Percentiles rank a stretch among this genome's conserved stretches.
Conservation (phyloP, 345 rosid species). For the Ceriops tagal region DNA sequence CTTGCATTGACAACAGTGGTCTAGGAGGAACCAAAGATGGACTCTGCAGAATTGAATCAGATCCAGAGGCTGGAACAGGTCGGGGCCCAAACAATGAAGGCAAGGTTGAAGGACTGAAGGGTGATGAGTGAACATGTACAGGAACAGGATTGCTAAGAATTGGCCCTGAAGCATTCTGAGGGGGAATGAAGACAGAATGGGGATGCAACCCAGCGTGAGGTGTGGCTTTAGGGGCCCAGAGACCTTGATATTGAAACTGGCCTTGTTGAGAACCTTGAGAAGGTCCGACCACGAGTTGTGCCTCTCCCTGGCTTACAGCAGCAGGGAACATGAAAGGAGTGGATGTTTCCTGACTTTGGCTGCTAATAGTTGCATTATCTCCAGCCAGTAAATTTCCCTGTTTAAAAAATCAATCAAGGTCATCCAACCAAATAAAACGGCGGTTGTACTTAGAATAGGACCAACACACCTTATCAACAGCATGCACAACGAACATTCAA, state of each 20-base stretch:
- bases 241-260: constrained; percentile 49
- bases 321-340: constrained; percentile 16
- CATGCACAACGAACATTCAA: background rate
- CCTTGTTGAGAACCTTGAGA: constrained; percentile 40
- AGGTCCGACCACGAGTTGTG: constrained; percentile 27
- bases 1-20: constrained; percentile 33
- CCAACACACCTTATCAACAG: background rate
- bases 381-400: constrained; percentile 57
- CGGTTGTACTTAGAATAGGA: background rate
- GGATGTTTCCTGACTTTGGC: constrained; percentile 31
- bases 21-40: constrained; percentile 32
- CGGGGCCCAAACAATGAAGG: constrained; percentile 49
- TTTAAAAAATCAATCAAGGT: constrained; percentile 18
- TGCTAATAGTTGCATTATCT: constrained; percentile 31
- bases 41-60: constrained; percentile 37
- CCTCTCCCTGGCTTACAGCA: constrained; percentile 31
- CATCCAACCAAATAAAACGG: background rate
- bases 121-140: constrained; percentile 30
- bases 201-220: constrained; percentile 29
- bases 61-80: constrained; percentile 30
- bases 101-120: constrained; percentile 31
- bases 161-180: constrained; percentile 37
- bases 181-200: constrained; percentile 20
- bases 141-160: constrained; percentile 29
- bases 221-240: constrained; percentile 36